phyloP scores from a whole-genome alignment of 225 moss, liverwort and hornwort genomes.

The Physcomitrium patens region DNA sequence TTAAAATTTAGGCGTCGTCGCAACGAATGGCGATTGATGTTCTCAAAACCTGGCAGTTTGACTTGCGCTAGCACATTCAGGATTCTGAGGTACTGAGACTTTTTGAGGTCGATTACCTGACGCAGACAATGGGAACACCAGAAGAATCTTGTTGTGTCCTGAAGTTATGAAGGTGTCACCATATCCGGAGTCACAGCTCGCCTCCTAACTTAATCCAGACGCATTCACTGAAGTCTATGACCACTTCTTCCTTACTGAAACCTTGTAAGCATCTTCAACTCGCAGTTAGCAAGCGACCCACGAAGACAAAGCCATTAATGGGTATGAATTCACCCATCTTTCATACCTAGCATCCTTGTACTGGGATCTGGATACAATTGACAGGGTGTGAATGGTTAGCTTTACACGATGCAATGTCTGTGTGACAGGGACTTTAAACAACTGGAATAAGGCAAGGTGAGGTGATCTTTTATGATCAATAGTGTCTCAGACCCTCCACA shows the following conservation, averaged over 20 bases:
- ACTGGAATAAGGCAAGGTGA: conserved; percentile 87
- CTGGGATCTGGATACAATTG: conserved; percentile 22
- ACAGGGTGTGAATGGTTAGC: conserved; percentile 22
- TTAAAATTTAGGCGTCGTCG: conserved; percentile 4
- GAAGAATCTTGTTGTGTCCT: not conserved
- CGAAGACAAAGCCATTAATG: not conserved
- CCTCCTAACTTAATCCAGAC: conserved; percentile 36
- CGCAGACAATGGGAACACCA: not conserved
- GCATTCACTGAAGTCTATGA: conserved; percentile 88
- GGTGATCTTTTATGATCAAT: not conserved
- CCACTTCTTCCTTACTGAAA: conserved; percentile 8
- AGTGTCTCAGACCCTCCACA: conserved; percentile 19
- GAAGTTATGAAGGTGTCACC: conserved; percentile 1
- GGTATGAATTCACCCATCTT: conserved; percentile 6
- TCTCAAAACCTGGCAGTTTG: not conserved
- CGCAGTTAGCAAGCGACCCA: not conserved
- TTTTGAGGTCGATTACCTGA: conserved; percentile 4
- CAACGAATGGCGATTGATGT: conserved; percentile 12
- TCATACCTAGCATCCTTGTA: not conserved
- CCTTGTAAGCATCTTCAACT: conserved; percentile 17
- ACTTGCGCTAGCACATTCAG: not conserved
- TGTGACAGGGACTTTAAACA: conserved; percentile 80
- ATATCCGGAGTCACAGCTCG: conserved; percentile 24
- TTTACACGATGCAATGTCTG: conserved; percentile 14
- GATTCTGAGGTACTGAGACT: conserved; percentile 19